Percentiles rank a stretch among this genome's conserved stretches.
Evolutionary conservation across 139 green algal genomes (phyloP).

Genomic region (Astrephomene gubernaculifera): DNA sequence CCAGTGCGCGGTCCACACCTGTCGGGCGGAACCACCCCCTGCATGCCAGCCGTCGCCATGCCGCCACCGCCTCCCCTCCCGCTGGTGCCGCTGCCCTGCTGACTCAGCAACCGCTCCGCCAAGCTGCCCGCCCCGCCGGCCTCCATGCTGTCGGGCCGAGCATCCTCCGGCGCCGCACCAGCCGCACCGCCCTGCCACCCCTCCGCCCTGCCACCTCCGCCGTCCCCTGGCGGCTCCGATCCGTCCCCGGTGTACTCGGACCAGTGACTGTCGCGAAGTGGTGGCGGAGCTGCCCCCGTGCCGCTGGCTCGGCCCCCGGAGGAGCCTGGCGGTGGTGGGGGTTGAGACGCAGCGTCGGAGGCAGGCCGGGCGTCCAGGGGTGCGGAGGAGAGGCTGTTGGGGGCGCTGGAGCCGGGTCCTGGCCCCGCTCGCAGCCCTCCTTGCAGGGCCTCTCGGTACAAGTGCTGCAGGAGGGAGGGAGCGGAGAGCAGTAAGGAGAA

Average conservation of each 20-base stretch:
- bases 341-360: no score
- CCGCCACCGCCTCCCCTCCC: neutral
- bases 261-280: conserved; percentile 4
- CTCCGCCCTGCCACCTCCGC: neutral
- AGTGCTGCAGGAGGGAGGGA: neutral
- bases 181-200: conserved; percentile 38
- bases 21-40: neutral
- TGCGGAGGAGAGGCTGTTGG: neutral
- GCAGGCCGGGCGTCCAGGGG: neutral
- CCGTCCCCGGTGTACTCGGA: neutral
- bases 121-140: neutral
- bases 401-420: neutral
- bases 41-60: neutral
- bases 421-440: neutral
- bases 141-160: conserved; percentile 22
- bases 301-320: conserved; percentile 8
- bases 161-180: conserved; percentile 53
- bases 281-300: no score
- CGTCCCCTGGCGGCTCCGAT: no score
- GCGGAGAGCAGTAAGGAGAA: neutral
- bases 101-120: conserved; percentile 27
- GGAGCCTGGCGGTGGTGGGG: no score
- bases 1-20: conserved; percentile 12
- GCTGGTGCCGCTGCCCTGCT: neutral
- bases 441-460: conserved; percentile 4